Evolutionary conservation across 1,284 basidiomycete species (phyloP).

Genomic region (Malassezia equina): DNA sequence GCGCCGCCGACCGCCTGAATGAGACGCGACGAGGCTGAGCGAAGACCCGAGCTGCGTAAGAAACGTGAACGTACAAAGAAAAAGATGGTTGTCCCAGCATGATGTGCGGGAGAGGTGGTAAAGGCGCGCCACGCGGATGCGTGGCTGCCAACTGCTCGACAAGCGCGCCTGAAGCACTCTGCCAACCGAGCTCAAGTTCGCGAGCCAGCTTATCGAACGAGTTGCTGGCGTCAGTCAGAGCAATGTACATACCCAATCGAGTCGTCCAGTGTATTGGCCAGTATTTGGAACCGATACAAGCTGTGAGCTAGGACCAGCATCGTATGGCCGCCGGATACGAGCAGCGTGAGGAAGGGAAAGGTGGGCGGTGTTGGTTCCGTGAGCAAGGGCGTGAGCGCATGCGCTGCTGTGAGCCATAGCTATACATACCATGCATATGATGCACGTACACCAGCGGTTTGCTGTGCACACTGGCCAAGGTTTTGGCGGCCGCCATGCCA

Average conservation of each 20-base stretch:
- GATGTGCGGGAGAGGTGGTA: slow-evolving; percentile 21
- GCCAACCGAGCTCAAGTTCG: slow-evolving; percentile 33
- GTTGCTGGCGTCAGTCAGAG: slow-evolving; percentile 14
- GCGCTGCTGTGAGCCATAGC: slow-evolving; percentile 11
- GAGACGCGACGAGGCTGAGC: slow-evolving; percentile 22
- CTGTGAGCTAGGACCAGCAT: slow-evolving; percentile 33
- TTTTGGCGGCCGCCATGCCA: slow-evolving; percentile 35
- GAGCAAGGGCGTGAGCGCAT: slow-evolving; percentile 28
- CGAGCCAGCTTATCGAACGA: slow-evolving; percentile 43
- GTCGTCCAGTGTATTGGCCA: slow-evolving; percentile 38
- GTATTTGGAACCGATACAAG: slow-evolving; percentile 23
- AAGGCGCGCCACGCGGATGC: not conserved
- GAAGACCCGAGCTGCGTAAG: slow-evolving; percentile 29
- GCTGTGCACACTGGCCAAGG: slow-evolving; percentile 25
- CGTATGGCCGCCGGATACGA: slow-evolving; percentile 45
- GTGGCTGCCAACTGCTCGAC: slow-evolving; percentile 25
- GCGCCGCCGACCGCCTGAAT: slow-evolving; percentile 12
- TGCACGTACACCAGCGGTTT: slow-evolving; percentile 41
- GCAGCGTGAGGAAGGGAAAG: slow-evolving; percentile 40
- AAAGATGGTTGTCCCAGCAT: slow-evolving; percentile 27
- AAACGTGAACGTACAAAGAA: slow-evolving; percentile 23
- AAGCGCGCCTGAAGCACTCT: slow-evolving; percentile 32
- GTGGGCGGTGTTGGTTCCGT: slow-evolving; percentile 22
- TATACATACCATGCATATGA: slow-evolving; percentile 38
- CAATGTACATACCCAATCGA: slow-evolving; percentile 28